Conservation (phyloP, 2,329 filamentous ascomycete genomes). For the Cordyceps militaris region DNA sequence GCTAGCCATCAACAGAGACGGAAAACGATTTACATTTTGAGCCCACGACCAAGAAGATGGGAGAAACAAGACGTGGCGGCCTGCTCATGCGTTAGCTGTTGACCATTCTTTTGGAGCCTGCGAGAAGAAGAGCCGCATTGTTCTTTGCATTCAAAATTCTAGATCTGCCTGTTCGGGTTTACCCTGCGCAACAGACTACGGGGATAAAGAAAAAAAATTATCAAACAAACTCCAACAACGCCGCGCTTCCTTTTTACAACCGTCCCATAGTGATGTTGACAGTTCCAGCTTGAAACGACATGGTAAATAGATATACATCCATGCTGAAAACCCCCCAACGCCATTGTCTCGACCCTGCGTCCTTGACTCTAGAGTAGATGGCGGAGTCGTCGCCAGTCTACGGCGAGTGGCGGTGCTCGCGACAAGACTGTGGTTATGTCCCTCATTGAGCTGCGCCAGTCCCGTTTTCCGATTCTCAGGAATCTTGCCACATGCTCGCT, state of each 20-base stretch:
- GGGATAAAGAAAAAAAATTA: not conserved
- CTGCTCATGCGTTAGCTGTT: too few species aligned
- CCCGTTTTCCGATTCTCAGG: not conserved
- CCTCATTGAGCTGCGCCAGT: too few species aligned
- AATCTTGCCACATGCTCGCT: not conserved
- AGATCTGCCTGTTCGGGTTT: not conserved
- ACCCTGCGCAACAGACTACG: not conserved
- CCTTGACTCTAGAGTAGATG: not conserved
- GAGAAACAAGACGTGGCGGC: too few species aligned
- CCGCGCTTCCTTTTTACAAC: not conserved
- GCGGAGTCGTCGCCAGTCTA: not conserved
- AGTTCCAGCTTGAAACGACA: not conserved
- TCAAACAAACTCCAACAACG: constrained; percentile 1
- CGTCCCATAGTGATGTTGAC: not conserved
- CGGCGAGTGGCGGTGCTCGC: not conserved
- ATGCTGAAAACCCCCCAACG: not conserved
- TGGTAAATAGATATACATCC: not conserved
- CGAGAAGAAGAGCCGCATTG: not conserved
- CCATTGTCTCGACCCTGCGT: not conserved
- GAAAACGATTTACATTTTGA: too few species aligned
- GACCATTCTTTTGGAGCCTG: too few species aligned
- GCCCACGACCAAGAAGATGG: too few species aligned
- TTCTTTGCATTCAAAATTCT: not conserved
- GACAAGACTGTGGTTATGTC: not conserved
- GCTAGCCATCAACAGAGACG: too few species aligned